These are phyloP conservation scores for Capsicum rhomboideum DNA, from an alignment of 257 asterid genomes.

Conservation along the genomic window DNA sequence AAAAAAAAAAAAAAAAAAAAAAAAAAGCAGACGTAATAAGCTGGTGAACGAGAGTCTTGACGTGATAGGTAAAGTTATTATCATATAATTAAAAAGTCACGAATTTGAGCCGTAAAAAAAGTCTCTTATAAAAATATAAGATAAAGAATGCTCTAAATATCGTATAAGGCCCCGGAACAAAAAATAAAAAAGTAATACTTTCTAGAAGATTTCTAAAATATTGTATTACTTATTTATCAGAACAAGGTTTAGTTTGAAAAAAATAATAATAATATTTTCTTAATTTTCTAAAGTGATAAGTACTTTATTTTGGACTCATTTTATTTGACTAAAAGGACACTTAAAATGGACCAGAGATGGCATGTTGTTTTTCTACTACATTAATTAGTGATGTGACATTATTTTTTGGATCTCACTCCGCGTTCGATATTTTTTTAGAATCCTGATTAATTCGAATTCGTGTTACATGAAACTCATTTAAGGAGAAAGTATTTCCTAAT, in stretches of 20 bases:
- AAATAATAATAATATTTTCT: not conserved
- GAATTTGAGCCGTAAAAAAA: too few species aligned
- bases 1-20: too few species aligned
- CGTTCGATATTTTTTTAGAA: not conserved
- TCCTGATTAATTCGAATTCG: not conserved
- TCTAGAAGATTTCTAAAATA: not conserved
- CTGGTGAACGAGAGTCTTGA: too few species aligned
- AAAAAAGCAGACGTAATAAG: too few species aligned
- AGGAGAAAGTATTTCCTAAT: not conserved
- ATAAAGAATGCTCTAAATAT: not conserved
- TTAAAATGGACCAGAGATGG: not conserved
- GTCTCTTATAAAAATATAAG: not conserved
- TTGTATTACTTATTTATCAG: not conserved
- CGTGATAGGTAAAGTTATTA: too few species aligned
- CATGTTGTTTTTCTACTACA: not conserved
- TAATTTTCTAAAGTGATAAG: not conserved
- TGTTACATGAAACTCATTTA: fast-evolving
- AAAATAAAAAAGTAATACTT: not conserved
- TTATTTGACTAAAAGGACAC: not conserved
- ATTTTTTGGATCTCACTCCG: fast-evolving
- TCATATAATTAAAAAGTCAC: too few species aligned
- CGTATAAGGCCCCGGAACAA: not conserved
- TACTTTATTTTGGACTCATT: not conserved
- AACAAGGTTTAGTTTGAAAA: not conserved
- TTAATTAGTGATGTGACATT: not conserved